These are phyloP conservation scores for Sclerotinia sclerotiorum DNA, from an alignment of 2,329 filamentous ascomycete genomes.

Conservation along the genomic window DNA sequence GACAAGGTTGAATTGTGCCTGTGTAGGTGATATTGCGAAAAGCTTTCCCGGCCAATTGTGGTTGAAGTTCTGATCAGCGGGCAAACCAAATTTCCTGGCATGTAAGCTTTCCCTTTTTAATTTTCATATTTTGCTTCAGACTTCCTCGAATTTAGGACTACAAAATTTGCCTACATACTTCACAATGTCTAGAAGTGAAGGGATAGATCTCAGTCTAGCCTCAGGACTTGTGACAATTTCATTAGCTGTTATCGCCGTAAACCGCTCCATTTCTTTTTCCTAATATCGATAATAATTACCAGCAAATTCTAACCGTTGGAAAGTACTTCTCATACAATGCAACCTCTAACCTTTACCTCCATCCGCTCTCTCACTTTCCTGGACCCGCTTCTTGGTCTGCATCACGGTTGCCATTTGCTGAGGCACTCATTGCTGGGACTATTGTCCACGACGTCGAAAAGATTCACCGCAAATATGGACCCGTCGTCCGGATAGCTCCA, in stretches of 20 bases:
- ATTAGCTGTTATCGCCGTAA: neutral
- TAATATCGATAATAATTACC: neutral
- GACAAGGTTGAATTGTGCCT: too few relatives aligned
- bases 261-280: neutral
- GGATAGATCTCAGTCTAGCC: neutral
- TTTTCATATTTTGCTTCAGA: too few relatives aligned
- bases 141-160: too few relatives aligned
- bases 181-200: neutral
- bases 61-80: too few relatives aligned
- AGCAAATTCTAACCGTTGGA: neutral
- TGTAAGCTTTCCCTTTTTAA: too few relatives aligned
- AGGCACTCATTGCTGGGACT: neutral
- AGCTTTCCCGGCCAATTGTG: too few relatives aligned
- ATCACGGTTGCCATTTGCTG: neutral
- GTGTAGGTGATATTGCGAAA: too few relatives aligned
- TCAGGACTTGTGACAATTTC: neutral
- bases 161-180: too few relatives aligned
- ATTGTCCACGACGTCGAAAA: neutral
- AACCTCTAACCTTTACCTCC: neutral
- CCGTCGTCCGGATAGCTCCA: constrained; percentile 49
- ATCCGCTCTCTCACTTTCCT: neutral
- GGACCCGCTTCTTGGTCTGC: neutral
- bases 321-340: constrained; percentile 5
- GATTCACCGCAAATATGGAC: constrained; percentile 47
- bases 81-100: too few relatives aligned